Evolutionary conservation across 2,329 filamentous ascomycete genomes (phyloP).

Genomic region (Juglanconis sp.): DNA sequence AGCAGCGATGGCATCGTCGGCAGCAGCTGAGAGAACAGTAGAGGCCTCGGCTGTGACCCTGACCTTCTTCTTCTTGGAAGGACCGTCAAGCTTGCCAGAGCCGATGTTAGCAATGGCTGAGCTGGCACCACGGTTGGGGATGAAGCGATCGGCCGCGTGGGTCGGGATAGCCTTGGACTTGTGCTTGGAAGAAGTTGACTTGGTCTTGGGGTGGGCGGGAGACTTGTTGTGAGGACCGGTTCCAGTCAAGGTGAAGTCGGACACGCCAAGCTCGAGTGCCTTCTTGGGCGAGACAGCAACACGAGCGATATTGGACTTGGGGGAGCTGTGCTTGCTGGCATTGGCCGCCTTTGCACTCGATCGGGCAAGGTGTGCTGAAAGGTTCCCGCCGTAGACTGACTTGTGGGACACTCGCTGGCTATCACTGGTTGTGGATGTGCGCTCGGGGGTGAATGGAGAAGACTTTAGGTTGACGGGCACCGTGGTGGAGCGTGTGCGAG

Average conservation of each 20-base stretch:
- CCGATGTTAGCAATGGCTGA: constrained; percentile 81
- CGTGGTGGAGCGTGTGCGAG: constrained; percentile 58
- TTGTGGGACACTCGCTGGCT: constrained; percentile 52
- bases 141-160: constrained; percentile 88
- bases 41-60: constrained; percentile 69
- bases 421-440: constrained; percentile 50
- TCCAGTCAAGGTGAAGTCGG: constrained; percentile 86
- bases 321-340: constrained; percentile 76
- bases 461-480: constrained; percentile 54
- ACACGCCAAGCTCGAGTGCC: constrained; percentile 81
- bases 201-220: constrained; percentile 54
- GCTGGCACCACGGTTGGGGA: constrained; percentile 87
- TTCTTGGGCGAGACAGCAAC: constrained; percentile 73
- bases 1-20: constrained; percentile 75
- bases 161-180: constrained; percentile 75
- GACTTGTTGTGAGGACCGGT: constrained; percentile 65
- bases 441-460: constrained; percentile 77
- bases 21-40: constrained; percentile 70
- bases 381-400: constrained; percentile 77
- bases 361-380: constrained; percentile 75
- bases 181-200: constrained; percentile 38
- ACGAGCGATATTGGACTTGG: constrained; percentile 93
- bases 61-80: constrained; percentile 71
- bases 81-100: constrained; percentile 74
- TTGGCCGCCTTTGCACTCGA: constrained; percentile 64